Base-by-base conservation (phyloP, 2,329 filamentous ascomycete species). In the Bipolaris sorokiniana region DNA sequence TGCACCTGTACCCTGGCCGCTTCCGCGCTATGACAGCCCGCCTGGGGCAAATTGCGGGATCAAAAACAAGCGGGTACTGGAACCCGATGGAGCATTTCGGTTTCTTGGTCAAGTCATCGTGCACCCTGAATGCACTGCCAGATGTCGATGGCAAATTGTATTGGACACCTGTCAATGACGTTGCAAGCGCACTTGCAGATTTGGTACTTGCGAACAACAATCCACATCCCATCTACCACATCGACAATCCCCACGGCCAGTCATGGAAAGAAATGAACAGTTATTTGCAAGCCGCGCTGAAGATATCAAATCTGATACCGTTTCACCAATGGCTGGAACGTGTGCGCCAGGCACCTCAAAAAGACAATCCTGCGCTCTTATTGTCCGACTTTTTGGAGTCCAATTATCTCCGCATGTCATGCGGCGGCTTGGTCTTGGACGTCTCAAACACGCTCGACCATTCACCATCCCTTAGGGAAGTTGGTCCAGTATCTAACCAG, bases 31-130 rank as follows among this genome's bases (percentile, higher is more conserved):
- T 78, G 72, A 69, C 69, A 1, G 78, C 81, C 0, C 78, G 83
- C 0, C 71, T 79, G 0, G 84, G 81, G 0, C 84, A 86, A 65
- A 82, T 86, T 48, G 75, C 83, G 0, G 84, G 84, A 0, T 82
- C 79, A 0, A 78, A 64, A 5, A 74, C 56, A 0, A 84, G 72
- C 55, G 84, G 83, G 0, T 81, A 80, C 62, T 87, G 84, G 84
- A 86, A 86, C 59, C 72, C 79, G 0, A 74, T 78, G 36, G 83
- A 86, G 63, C 81, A 85, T 59, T 71, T 85, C 13, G 65, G 74
- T 0, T 83, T 83, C 59, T 53, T 85, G 28, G 64, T 84, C 48
- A 84, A 84, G 66, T 82, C 80, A 0, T 77, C 79, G 0, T 80
- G 84, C 57, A 78, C 77, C 0, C 59, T 84, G 0, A 69, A 72